A percentile compares a stretch with the other conserved stretches of the same genome.
phyloP scores from a whole-genome alignment of 352 stramenopile species.

The Pythium phragmitis region DNA sequence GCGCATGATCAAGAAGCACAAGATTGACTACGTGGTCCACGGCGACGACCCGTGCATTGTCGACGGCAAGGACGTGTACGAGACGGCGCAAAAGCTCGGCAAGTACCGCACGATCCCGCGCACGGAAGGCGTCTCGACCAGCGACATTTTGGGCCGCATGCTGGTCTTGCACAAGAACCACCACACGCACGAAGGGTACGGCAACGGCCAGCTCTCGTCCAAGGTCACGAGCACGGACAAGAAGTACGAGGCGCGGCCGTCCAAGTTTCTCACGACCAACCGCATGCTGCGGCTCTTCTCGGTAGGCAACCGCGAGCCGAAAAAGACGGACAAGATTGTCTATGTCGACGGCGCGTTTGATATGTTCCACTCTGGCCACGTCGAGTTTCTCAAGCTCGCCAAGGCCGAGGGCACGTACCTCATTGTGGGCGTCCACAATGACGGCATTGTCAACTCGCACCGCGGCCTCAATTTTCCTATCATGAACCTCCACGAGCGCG shows the following conservation, averaged over 20 bases:
- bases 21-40: conserved; percentile 99
- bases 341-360: conserved; percentile 99
- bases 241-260: conserved; percentile 61
- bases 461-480: conserved; percentile 94
- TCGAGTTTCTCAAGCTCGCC: conserved; percentile 94
- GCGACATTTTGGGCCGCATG: conserved; percentile 98
- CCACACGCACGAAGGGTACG: conserved; percentile 83
- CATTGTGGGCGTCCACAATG: conserved; percentile 96
- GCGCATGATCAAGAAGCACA: conserved; percentile 96
- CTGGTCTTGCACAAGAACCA: conserved; percentile 95
- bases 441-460: conserved; percentile 89
- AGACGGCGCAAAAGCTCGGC: conserved; percentile 93
- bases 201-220: conserved; percentile 77
- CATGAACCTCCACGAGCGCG: conserved; percentile 98
- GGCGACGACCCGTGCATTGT: conserved; percentile 99
- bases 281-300: conserved; percentile 93
- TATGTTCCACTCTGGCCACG: conserved; percentile 98
- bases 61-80: conserved; percentile 98
- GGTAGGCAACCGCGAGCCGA: conserved; percentile 86
- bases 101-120: conserved; percentile 96
- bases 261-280: conserved; percentile 96
- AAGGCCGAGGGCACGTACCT: conserved; percentile 94
- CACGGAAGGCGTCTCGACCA: conserved; percentile 97
- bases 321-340: conserved; percentile 90
- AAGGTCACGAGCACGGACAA: conserved; percentile 53